Evolutionary conservation across 2,329 filamentous ascomycete genomes (phyloP), one percentile per base, ranked within the genome.

Genomic region (Colletotrichum paranaense): DNA sequence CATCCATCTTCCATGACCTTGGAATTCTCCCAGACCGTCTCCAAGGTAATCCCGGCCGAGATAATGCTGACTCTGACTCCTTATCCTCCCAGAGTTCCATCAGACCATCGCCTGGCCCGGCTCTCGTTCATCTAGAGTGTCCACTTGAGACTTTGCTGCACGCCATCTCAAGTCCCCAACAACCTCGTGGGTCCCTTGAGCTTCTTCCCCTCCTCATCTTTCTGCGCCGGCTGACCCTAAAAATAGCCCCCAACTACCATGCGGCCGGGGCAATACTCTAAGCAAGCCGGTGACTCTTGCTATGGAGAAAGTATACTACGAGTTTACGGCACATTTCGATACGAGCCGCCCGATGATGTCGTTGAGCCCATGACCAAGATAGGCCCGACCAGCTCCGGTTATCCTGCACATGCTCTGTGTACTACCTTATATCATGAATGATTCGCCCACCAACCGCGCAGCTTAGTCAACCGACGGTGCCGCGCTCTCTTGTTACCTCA

Each of bases 1-100:
- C 19, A 58, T 68, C 70, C 70, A 16, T 64, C 69, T 68, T 19
- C 69, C 70, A 72, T 60, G 66, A 60, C 59, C 59, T 60, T 72
- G 70, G 59, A 60, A 60, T 35, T 62, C 38, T 46, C 42, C 42
- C 42, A 49, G 19, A 4, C 42, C 19, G 19, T 49, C 38, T 57
- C n/a, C 59, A 58, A 49, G 46, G 67, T 57, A 28, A 28, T n/a
- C 67, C 67, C 22, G 35, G 56, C 19, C 42, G 49, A 46, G 24
- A 65, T 57, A 4, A 32, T 6, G 68, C 68, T 56, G 63, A 56
- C 56, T 56, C 28, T 60, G 56, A 28, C 62, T 28, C 46, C 14
- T 42, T 16, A 1, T 42, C 16, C 38, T 42, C 38, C 4, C 38
- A 42, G 14, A 42, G 14, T 42, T 6, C 28, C 66, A 70, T 73